These are phyloP conservation scores for Cryphonectria parasitica DNA, from an alignment of 2,329 filamentous ascomycete species.

Conservation along the genomic window DNA sequence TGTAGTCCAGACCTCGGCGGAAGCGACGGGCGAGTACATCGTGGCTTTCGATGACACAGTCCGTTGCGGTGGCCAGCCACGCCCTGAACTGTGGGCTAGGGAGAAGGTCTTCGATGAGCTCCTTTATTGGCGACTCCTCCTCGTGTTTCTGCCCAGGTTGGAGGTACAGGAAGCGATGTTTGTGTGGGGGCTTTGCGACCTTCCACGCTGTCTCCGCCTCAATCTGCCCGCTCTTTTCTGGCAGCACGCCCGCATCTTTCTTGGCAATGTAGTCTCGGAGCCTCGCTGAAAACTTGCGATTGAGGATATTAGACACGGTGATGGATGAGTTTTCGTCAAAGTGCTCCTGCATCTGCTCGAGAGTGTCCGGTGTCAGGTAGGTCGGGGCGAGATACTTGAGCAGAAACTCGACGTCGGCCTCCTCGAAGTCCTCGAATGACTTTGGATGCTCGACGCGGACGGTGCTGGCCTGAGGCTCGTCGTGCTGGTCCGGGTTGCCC, in stretches of 20 bases:
- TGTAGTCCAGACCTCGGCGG: slow-evolving; percentile 86
- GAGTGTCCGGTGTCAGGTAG: slow-evolving; percentile 89
- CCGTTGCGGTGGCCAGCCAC: slow-evolving; percentile 85
- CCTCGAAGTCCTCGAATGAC: slow-evolving; percentile 63
- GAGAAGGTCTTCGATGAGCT: slow-evolving; percentile 80
- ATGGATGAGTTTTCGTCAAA: slow-evolving; percentile 86
- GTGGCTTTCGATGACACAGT: slow-evolving; percentile 71
- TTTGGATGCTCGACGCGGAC: slow-evolving; percentile 48
- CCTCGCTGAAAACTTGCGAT: slow-evolving; percentile 72
- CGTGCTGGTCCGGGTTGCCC: slow-evolving; percentile 87
- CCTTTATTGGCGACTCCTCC: slow-evolving; percentile 66
- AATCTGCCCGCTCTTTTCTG: slow-evolving; percentile 56
- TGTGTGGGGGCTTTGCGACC: slow-evolving; percentile 87
- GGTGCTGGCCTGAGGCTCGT: slow-evolving; percentile 71
- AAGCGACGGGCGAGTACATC: slow-evolving; percentile 86
- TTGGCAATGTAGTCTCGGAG: slow-evolving; percentile 73
- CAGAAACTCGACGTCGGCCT: slow-evolving; percentile 84
- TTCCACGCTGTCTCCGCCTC: slow-evolving; percentile 67
- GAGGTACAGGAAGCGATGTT: slow-evolving; percentile 89
- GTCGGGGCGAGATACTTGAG: slow-evolving; percentile 88
- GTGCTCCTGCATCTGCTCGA: slow-evolving; percentile 77
- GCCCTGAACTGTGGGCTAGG: slow-evolving; percentile 85
- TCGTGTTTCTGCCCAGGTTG: slow-evolving; percentile 53
- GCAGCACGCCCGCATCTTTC: slow-evolving; percentile 58
- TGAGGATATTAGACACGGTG: slow-evolving; percentile 77